Base-by-base conservation (phyloP, 768 basidiomycete species). In the Stropharia rugosoannulata region DNA sequence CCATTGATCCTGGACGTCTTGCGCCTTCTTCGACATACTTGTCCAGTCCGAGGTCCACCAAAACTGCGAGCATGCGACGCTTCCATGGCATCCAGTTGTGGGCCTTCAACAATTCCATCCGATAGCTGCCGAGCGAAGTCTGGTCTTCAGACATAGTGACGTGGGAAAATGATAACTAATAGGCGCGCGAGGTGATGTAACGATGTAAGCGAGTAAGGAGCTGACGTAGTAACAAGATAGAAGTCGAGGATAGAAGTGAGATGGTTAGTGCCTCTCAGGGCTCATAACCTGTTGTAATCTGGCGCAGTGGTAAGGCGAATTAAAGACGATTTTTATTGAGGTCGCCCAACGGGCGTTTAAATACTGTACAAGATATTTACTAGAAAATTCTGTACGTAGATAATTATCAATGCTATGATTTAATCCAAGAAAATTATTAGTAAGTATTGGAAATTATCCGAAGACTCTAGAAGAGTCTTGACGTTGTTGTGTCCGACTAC, bases 81-180 rank as follows among this genome's bases (percentile, higher is more conserved):
- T 68, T 68, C 66, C 63, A 66, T 16, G 63, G 62, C 57, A 65
- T 57, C 66, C 66, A 69, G 47, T 69, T 69, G 19, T 53, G 45
- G 53, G 59, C 63, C 57, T 66, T 66, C 57, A 69, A 58, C 36
- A 61, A 45, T 43, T 66, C 65, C 42, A 67, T 61, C 9, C 62
- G 60, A 47, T 65, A 66, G 15, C 48, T 22, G 27, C 60, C 59
- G 25, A 43, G 56, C 58, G 44, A 42, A 42, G 22, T 22, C 45
- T 63, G 61, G 2, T 63, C 56, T 40, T 62, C 51, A 51, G 61
- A 57, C 22, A 44, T 51, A 51, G 35, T 49, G 1, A 32, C 49
- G 27, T 27, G 32, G 19, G 29, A 27, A 27, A 16, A 39, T 58
- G 55, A 15, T 39, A 49, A 44, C 59, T 40, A 38, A 39, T n/a